Conservation (phyloP, 164 flowering plant genomes). For the Vitis vinifera region ASM3070453v1 NC_081822.1:10672001-10672500, state of each 20-base stretch:
- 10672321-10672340: not conserved
- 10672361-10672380: constrained; percentile 20
- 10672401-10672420: not conserved
- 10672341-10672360: constrained; percentile 19
- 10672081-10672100: not conserved
- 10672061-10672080: not conserved
- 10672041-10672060: not conserved
- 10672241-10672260: constrained; percentile 6
- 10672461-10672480: too few relatives aligned
- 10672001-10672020: not conserved
- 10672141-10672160: not conserved
- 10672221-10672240: not conserved
- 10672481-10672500: too few relatives aligned
- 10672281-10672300: not conserved
- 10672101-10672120: not conserved
- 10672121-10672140: not conserved
- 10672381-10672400: constrained; percentile 5
- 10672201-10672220: not conserved
- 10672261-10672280: constrained; percentile 7
- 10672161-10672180: not conserved
- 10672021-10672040: not conserved
- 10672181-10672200: not conserved
- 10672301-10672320: not conserved
- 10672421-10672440: too few relatives aligned
- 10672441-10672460: too few relatives aligned